A percentile compares a stretch with the other conserved stretches of the same genome.
Evolutionary conservation across 306 rosid species (phyloP).

Genomic region (Ceratonia siliqua): DNA sequence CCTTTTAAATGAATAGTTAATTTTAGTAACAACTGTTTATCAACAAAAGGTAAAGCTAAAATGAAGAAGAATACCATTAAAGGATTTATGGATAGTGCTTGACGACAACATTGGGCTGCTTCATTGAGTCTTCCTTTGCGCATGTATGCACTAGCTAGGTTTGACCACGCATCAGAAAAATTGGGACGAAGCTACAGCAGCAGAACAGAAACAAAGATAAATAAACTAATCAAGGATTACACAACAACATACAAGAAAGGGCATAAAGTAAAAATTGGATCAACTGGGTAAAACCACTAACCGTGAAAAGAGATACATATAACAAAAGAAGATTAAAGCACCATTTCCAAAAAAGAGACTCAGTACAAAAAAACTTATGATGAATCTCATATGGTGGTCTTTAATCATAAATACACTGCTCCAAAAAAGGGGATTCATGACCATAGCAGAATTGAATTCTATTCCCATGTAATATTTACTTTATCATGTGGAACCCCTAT

Average conservation of each 20-base stretch:
- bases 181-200: slow-evolving; percentile 84
- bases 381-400: slow-evolving; percentile 1
- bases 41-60: neutral
- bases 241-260: slow-evolving; percentile 1
- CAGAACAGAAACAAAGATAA: slow-evolving; percentile 25
- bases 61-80: slow-evolving; percentile 55
- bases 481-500: neutral
- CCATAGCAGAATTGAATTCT: neutral
- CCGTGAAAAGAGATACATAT: neutral
- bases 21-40: neutral
- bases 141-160: slow-evolving; percentile 98
- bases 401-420: neutral
- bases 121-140: slow-evolving; percentile 91
- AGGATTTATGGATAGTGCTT: slow-evolving; percentile 95
- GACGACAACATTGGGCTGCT: slow-evolving; percentile 98
- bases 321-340: slow-evolving; percentile 9
- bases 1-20: neutral
- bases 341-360: neutral
- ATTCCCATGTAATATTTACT: neutral
- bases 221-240: slow-evolving; percentile 15
- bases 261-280: neutral
- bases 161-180: slow-evolving; percentile 99
- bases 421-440: neutral
- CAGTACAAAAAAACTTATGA: neutral
- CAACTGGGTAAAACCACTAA: neutral